These are phyloP conservation scores for Xerocomus spinulosus DNA, from an alignment of 768 basidiomycete genomes.

Conservation along the genomic window DNA sequence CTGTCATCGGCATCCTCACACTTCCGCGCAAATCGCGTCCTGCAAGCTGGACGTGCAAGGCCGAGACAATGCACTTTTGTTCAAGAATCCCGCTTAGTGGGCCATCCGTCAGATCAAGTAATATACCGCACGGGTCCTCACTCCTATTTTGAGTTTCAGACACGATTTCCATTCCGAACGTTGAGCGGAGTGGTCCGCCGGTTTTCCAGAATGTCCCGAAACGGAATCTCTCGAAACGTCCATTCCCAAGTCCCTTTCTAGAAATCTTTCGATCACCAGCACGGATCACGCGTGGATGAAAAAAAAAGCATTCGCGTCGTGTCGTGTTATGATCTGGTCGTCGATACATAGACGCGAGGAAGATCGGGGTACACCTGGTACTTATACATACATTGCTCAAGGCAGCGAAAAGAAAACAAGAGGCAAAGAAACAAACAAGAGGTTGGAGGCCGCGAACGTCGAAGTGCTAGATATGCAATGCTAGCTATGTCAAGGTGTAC, in stretches of 20 bases:
- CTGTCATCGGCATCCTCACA: too few relatives aligned
- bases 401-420: conserved; percentile 9
- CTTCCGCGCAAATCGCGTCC: too few relatives aligned
- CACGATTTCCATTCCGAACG: background rate
- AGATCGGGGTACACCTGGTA: conserved; percentile 31
- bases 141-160: background rate
- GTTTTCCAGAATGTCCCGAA: conserved; percentile 1
- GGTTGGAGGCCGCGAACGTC: conserved; percentile 17
- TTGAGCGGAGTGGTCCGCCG: background rate
- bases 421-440: conserved; percentile 3
- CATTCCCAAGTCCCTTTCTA: conserved; percentile 6
- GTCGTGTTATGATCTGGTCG: conserved; percentile 5
- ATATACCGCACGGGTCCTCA: too few relatives aligned
- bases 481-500: conserved; percentile 14
- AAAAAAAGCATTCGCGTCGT: conserved; percentile 3
- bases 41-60: too few relatives aligned
- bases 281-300: conserved; percentile 3
- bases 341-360: conserved; percentile 21
- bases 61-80: too few relatives aligned
- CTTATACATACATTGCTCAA: conserved; percentile 29
- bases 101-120: too few relatives aligned
- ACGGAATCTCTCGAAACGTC: background rate
- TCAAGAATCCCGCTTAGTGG: too few relatives aligned
- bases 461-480: conserved; percentile 26
- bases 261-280: background rate